A percentile compares a stretch with the other conserved stretches of the same genome.
Evolutionary conservation across 306 rosid genomes (phyloP).

Genomic region (Trichosanthes truncata): DNA sequence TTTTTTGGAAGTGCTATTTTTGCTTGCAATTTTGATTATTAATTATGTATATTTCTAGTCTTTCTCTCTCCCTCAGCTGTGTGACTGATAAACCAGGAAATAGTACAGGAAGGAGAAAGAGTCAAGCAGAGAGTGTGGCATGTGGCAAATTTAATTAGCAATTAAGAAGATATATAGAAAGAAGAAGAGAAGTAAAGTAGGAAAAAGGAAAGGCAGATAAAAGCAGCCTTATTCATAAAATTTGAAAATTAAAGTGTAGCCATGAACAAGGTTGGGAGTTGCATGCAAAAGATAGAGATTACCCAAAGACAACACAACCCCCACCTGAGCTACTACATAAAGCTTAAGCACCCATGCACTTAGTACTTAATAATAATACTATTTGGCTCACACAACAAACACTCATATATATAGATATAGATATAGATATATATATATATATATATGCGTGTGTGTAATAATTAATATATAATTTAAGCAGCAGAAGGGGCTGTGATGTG

Average conservation of each 20-base stretch:
- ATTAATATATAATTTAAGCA: slow-evolving; percentile 7
- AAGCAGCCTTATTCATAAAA: slow-evolving; percentile 3
- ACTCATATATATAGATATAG: neutral
- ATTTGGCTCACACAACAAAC: neutral
- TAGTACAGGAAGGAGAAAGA: no score
- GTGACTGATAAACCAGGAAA: no score
- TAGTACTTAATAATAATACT: neutral
- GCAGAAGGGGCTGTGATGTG: slow-evolving; percentile 25
- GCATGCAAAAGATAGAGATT: neutral
- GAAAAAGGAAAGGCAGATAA: slow-evolving; percentile 7
- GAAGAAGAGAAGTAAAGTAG: neutral
- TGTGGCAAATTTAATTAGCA: no score
- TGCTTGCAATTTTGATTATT: no score
- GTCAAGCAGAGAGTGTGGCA: no score
- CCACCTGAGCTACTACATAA: slow-evolving; percentile 7
- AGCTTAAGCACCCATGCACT: neutral
- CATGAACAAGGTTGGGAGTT: slow-evolving; percentile 4
- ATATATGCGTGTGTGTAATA: neutral
- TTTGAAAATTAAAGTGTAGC: neutral
- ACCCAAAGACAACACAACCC: neutral
- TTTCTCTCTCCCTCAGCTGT: no score
- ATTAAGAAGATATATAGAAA: no score
- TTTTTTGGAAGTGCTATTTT: no score
- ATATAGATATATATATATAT: neutral
- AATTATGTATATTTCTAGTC: no score